A percentile compares a stretch with the other conserved stretches of the same genome.
Evolutionary conservation across 78 protist species (phyloP).

Genomic region (Chrysochromulina parva): DNA sequence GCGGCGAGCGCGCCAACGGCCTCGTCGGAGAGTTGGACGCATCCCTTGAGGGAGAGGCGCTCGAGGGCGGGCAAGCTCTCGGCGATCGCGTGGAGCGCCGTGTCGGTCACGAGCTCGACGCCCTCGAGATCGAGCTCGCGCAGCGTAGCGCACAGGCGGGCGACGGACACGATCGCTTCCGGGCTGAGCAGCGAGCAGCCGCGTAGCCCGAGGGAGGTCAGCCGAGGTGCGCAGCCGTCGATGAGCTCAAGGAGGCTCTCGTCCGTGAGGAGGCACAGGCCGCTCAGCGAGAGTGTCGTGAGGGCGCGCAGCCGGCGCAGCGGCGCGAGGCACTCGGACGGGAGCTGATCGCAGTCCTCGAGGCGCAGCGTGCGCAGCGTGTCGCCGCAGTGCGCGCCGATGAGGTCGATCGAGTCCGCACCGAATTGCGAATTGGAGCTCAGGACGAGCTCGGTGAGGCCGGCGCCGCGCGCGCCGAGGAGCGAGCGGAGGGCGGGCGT

Average conservation of each 20-base stretch:
- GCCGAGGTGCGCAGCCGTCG: not conserved
- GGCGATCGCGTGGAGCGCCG: not conserved
- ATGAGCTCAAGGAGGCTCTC: not conserved
- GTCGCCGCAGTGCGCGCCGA: not conserved
- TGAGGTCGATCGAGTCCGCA: not conserved
- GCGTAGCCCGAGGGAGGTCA: not conserved
- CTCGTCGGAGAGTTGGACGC: not conserved
- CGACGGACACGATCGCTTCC: not conserved
- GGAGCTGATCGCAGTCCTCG: not conserved
- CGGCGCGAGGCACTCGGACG: not conserved
- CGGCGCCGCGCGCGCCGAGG: slow-evolving; percentile 3
- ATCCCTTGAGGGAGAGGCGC: not conserved
- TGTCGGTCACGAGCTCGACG: slow-evolving; percentile 14
- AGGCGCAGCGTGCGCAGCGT: not conserved
- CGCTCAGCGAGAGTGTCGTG: not conserved
- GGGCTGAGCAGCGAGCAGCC: not conserved
- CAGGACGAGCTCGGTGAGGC: not conserved
- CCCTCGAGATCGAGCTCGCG: not conserved
- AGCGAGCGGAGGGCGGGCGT: not conserved
- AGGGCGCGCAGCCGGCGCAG: not conserved
- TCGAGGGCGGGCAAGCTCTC: not conserved
- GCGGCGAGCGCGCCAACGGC: not conserved
- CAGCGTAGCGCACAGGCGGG: not conserved
- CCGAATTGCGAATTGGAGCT: not conserved
- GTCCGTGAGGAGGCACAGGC: not conserved